A percentile compares a stretch with the other conserved stretches of the same genome.
These are phyloP conservation scores for Calocybe gangraenosa DNA, from an alignment of 768 basidiomycete species.

Conservation along the genomic window DNA sequence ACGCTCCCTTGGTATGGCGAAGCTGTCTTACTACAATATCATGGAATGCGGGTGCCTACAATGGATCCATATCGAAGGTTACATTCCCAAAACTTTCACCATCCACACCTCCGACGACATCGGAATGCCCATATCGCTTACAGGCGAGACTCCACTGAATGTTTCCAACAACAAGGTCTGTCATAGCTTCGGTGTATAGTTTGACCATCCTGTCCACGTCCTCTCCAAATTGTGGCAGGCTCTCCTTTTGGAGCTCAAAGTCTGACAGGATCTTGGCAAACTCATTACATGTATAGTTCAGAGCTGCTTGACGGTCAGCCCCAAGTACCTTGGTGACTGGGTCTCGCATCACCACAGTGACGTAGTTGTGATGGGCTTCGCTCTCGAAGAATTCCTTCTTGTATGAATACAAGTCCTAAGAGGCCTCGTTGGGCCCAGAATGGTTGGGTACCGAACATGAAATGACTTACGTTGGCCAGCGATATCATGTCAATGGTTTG, in stretches of 20 bases:
- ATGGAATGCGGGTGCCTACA: not conserved
- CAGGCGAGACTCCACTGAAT: conserved; percentile 9
- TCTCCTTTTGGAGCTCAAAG: not conserved
- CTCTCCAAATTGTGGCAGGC: conserved; percentile 5
- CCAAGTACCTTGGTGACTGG: not conserved
- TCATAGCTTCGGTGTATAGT: conserved; percentile 1
- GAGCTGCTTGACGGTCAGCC: conserved; percentile 4
- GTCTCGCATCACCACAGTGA: conserved; percentile 6
- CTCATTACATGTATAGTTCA: conserved; percentile 3
- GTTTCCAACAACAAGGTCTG: conserved; percentile 7
- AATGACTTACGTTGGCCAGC: not conserved
- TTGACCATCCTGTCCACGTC: not conserved
- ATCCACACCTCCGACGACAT: not conserved
- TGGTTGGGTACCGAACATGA: not conserved
- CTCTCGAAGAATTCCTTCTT: conserved; percentile 10
- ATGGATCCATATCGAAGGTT: conserved; percentile 6
- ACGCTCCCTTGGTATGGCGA: too few species aligned
- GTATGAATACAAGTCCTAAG: conserved; percentile 9
- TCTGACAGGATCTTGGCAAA: conserved; percentile 2
- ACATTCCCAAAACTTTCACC: conserved; percentile 4
- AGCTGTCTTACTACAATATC: too few species aligned
- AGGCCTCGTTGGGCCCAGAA: too few species aligned
- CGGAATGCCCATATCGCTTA: conserved; percentile 4
- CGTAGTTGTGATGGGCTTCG: conserved; percentile 9
- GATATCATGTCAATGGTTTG: not conserved